Conservation (phyloP, 2,329 filamentous ascomycete genomes). For the Pyricularia sp. region DNA sequence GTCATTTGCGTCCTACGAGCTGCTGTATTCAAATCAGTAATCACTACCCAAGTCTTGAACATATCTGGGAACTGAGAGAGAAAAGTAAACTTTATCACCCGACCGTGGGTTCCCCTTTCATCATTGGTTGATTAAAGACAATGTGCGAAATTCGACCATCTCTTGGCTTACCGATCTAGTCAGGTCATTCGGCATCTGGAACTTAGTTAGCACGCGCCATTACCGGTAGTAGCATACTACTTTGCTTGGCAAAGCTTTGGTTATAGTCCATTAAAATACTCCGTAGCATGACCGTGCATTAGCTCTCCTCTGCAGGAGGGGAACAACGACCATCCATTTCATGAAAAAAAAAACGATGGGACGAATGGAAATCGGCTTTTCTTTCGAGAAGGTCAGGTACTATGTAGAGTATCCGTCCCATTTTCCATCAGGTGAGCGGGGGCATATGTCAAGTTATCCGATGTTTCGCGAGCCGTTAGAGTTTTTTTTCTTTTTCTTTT, state of each 20-base stretch:
- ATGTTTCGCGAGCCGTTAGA: not conserved
- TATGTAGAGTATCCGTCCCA: not conserved
- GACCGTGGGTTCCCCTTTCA: not conserved
- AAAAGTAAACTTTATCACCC: not conserved
- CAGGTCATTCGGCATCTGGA: not conserved
- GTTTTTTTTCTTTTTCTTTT: too few species aligned
- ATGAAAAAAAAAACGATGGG: not conserved
- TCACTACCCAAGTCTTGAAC: not conserved
- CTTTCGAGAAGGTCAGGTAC: not conserved
- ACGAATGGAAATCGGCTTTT: not conserved
- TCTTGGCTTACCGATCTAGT: not conserved
- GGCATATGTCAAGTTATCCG: not conserved
- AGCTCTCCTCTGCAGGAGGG: not conserved
- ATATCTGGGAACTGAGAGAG: not conserved
- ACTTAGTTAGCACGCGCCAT: not conserved
- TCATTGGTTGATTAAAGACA: not conserved
- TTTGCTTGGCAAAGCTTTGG: not conserved
- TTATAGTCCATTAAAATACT: not conserved
- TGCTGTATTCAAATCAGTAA: not conserved
- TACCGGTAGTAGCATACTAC: not conserved
- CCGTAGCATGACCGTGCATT: not conserved
- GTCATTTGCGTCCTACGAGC: not conserved
- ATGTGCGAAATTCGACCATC: not conserved
- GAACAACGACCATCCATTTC: not conserved
- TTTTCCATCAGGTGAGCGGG: not conserved